Conservation (phyloP, 2,329 filamentous ascomycete genomes). For the Clathrospora elynae region DNA sequence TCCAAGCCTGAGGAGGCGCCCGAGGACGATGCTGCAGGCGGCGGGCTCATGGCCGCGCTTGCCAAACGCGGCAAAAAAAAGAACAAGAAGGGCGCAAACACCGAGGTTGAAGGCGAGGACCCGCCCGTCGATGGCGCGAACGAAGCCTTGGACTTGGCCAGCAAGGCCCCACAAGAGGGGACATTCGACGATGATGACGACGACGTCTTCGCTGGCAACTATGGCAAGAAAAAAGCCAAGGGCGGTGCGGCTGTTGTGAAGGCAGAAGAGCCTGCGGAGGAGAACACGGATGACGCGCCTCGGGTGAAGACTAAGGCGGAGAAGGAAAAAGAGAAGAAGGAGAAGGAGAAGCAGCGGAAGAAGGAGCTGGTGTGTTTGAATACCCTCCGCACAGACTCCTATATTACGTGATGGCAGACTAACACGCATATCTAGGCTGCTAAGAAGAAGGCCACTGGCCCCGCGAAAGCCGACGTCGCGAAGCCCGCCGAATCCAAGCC, state of each 20-base stretch:
- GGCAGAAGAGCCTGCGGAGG: slow-evolving; percentile 47
- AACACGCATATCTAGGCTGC: slow-evolving; percentile 46
- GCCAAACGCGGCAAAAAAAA: slow-evolving; percentile 71
- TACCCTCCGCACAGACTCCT: neutral
- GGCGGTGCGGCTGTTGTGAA: slow-evolving; percentile 51
- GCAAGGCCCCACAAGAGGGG: slow-evolving; percentile 80
- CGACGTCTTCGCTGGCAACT: slow-evolving; percentile 77
- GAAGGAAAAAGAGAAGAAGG: slow-evolving; percentile 98
- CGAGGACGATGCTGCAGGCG: slow-evolving; percentile 56
- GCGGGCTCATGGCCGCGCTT: slow-evolving; percentile 56
- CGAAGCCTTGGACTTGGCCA: slow-evolving; percentile 58
- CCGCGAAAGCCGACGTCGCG: slow-evolving; percentile 50
- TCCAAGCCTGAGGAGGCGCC: slow-evolving; percentile 42
- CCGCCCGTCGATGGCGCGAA: slow-evolving; percentile 52
- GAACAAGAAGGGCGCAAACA: slow-evolving; percentile 76
- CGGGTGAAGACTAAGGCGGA: slow-evolving; percentile 92
- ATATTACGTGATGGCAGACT: slow-evolving; percentile 5
- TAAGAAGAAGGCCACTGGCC: slow-evolving; percentile 63
- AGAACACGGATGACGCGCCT: slow-evolving; percentile 48
- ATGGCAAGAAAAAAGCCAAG: slow-evolving; percentile 72
- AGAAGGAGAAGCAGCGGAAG: slow-evolving; percentile 97
- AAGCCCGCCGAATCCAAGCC: slow-evolving; percentile 50
- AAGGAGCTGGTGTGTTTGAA: slow-evolving; percentile 79
- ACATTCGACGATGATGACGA: slow-evolving; percentile 69
- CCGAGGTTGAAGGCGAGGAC: slow-evolving; percentile 72